These are phyloP conservation scores for Colletotrichum sp. DNA, from an alignment of 2,329 filamentous ascomycete genomes.

Conservation along the genomic window DNA sequence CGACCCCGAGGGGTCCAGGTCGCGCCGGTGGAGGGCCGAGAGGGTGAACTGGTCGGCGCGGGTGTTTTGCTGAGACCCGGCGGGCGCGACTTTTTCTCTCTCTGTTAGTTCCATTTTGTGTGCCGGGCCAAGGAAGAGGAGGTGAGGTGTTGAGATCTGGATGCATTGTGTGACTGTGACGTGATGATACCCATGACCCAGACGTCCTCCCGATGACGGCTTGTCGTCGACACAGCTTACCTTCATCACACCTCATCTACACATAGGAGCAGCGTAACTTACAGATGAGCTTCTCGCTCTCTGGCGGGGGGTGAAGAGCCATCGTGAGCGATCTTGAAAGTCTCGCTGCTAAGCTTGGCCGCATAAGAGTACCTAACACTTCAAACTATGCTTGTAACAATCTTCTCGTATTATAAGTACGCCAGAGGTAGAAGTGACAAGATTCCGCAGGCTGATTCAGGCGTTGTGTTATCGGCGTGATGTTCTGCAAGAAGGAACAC, in stretches of 20 bases:
- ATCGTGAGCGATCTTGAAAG: conserved; percentile 35
- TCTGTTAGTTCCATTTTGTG: neutral
- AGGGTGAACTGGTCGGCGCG: conserved; percentile 79
- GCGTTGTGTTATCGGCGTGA: neutral
- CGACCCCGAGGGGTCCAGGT: conserved; percentile 60
- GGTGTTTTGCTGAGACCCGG: conserved; percentile 57
- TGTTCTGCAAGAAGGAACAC: neutral
- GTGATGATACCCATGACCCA: neutral
- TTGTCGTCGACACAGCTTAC: neutral
- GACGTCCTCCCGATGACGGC: neutral
- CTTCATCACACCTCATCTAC: neutral
- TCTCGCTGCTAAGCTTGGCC: conserved; percentile 1
- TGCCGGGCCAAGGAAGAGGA: neutral
- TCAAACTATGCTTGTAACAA: neutral
- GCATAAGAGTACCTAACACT: neutral
- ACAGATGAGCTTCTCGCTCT: conserved; percentile 54
- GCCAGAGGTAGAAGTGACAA: neutral
- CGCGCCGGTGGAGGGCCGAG: conserved; percentile 62
- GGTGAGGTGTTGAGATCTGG: neutral
- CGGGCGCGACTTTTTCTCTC: conserved; percentile 63
- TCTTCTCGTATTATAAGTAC: neutral
- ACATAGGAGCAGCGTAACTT: conserved; percentile 25
- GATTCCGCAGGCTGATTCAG: neutral
- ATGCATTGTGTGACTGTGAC: neutral
- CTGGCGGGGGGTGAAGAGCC: conserved; percentile 47